These are phyloP conservation scores for Noccaea caerulescens DNA, from an alignment of 345 rosid species.

Conservation along the genomic window DNA sequence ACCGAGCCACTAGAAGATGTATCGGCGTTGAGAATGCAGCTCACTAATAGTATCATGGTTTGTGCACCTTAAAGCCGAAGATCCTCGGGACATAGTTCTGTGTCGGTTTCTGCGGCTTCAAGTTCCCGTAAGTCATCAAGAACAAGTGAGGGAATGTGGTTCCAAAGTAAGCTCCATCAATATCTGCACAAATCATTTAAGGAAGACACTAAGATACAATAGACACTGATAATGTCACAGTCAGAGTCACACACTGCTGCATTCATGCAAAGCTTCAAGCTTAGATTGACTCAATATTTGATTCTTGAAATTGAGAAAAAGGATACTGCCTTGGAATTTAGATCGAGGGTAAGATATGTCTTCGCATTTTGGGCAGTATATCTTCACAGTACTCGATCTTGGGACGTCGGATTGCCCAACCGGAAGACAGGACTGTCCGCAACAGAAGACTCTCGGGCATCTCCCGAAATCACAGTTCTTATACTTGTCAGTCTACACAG, in stretches of 20 bases:
- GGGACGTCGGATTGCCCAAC: constrained; percentile 94
- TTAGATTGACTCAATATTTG: not conserved
- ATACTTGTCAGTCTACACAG: constrained; percentile 79
- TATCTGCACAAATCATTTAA: constrained; percentile 61
- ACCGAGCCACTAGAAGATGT: constrained; percentile 14
- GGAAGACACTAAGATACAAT: constrained; percentile 34
- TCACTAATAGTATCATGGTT: constrained; percentile 46
- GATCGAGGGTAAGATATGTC: constrained; percentile 95
- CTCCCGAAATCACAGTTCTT: constrained; percentile 95
- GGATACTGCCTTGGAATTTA: constrained; percentile 96
- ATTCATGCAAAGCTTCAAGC: not conserved
- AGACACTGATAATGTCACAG: not conserved
- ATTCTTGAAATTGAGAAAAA: constrained; percentile 23
- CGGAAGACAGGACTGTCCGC: constrained; percentile 95
- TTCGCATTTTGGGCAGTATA: constrained; percentile 91
- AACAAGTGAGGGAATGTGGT: constrained; percentile 94
- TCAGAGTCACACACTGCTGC: not conserved
- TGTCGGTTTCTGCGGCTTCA: constrained; percentile 80
- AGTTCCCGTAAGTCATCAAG: constrained; percentile 81
- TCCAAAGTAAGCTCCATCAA: constrained; percentile 98
- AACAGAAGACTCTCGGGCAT: constrained; percentile 95
- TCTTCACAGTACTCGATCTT: constrained; percentile 88
- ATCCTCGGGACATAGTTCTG: constrained; percentile 81
- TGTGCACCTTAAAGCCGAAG: constrained; percentile 91
- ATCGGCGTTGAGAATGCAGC: constrained; percentile 5